Conservation (phyloP, 768 basidiomycete genomes). For the Pleurotus sapidus region DNA sequence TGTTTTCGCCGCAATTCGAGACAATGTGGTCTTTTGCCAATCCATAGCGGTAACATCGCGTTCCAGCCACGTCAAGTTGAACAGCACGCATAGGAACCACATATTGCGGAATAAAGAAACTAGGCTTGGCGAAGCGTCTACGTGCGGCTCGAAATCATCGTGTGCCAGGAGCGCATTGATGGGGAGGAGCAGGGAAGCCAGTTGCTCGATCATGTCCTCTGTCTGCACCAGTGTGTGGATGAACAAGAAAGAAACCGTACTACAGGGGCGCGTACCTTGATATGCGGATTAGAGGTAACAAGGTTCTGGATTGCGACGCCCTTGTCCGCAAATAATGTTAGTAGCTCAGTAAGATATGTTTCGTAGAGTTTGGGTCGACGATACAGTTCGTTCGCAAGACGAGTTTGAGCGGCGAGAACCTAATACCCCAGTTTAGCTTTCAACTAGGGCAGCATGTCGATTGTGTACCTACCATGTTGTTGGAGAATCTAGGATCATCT, state of each 20-base stretch:
- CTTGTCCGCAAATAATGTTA: slow-evolving; percentile 87
- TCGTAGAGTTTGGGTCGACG: slow-evolving; percentile 76
- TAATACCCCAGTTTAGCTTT: slow-evolving; percentile 21
- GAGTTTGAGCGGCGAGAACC: slow-evolving; percentile 89
- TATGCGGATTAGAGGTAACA: slow-evolving; percentile 59
- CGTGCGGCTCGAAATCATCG: slow-evolving; percentile 59
- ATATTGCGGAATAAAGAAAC: slow-evolving; percentile 84
- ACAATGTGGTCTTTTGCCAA: slow-evolving; percentile 75
- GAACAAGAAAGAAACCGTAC: slow-evolving; percentile 6
- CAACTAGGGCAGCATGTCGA: too few species aligned
- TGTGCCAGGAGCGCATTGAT: slow-evolving; percentile 86
- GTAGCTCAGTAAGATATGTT: slow-evolving; percentile 77
- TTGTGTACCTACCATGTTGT: slow-evolving; percentile 65
- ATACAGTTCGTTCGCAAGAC: slow-evolving; percentile 77
- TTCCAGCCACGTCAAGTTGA: slow-evolving; percentile 66
- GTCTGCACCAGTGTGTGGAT: slow-evolving; percentile 42
- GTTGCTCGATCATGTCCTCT: slow-evolving; percentile 82
- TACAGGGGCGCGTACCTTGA: slow-evolving; percentile 48
- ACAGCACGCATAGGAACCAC: slow-evolving; percentile 92
- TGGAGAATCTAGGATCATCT: slow-evolving; percentile 85
- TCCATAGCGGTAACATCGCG: slow-evolving; percentile 65
- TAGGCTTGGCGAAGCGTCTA: slow-evolving; percentile 52
- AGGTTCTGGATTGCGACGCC: slow-evolving; percentile 87
- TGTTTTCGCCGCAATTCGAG: slow-evolving; percentile 81
- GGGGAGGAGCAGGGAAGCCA: slow-evolving; percentile 85